Evolutionary conservation across 495 filamentous ascomycete genomes (phyloP).

Genomic region (Margaritispora aquatica): DNA sequence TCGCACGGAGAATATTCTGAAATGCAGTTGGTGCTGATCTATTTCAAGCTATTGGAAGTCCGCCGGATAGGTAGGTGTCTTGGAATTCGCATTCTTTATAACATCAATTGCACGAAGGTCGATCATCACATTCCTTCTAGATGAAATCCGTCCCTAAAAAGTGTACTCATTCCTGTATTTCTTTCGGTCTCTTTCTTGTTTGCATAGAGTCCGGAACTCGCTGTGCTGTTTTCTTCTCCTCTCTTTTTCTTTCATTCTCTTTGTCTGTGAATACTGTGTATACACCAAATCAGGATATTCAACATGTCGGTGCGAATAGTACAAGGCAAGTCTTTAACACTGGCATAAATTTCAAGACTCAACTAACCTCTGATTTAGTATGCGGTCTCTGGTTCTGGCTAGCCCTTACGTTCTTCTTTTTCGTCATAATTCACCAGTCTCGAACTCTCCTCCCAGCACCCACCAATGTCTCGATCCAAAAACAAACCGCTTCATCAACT

Average conservation of each 20-base stretch:
- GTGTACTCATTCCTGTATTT: not conserved
- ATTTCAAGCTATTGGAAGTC: not conserved
- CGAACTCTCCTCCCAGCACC: not conserved
- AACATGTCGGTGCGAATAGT: conserved; percentile 14
- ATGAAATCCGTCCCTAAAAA: not conserved
- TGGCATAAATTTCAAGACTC: not conserved
- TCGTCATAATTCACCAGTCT: conserved; percentile 11
- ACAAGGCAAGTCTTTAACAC: conserved; percentile 2
- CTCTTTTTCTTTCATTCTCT: not conserved
- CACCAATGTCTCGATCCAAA: not conserved
- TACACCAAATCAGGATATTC: not conserved
- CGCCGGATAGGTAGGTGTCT: not conserved
- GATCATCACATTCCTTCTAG: not conserved
- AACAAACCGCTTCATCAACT: not conserved
- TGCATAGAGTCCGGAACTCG: not conserved
- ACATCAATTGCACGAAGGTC: not conserved
- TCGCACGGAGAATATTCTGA: not conserved
- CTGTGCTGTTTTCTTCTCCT: not conserved
- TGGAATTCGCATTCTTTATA: not conserved
- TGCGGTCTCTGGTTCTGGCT: conserved; percentile 20
- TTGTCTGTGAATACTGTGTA: not conserved
- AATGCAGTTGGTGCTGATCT: not conserved
- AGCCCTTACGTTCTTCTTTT: conserved; percentile 13
- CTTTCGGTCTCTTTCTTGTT: not conserved
- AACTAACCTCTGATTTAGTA: conserved; percentile 1